phyloP scores from a whole-genome alignment of 2,329 filamentous ascomycete genomes.

The Cytospora piceicola region DNA sequence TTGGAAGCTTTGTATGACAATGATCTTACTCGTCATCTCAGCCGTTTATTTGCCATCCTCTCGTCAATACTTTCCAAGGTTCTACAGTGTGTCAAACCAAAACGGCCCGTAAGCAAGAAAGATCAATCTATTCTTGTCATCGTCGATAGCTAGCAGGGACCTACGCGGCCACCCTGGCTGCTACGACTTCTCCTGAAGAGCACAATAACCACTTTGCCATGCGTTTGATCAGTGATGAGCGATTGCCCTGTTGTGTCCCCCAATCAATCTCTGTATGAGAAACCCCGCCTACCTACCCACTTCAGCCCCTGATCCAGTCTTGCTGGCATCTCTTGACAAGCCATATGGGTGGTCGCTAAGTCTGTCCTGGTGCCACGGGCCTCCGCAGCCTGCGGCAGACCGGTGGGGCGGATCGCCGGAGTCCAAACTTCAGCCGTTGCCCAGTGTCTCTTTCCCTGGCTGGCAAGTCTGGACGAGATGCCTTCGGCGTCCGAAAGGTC shows the following conservation, averaged over 20 bases:
- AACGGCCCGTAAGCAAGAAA: not conserved
- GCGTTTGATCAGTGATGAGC: constrained; percentile 10
- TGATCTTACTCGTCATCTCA: constrained; percentile 12
- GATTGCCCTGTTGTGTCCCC: constrained; percentile 1
- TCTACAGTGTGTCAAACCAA: constrained; percentile 24
- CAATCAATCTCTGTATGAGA: constrained; percentile 20
- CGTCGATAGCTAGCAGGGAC: constrained; percentile 8
- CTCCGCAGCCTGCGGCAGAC: constrained; percentile 18
- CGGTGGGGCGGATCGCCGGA: constrained; percentile 26
- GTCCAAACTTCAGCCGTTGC: constrained; percentile 20
- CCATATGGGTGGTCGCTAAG: not conserved
- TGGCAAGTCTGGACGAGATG: not conserved
- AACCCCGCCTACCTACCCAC: constrained; percentile 5
- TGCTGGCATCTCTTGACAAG: not conserved
- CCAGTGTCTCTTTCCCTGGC: constrained; percentile 15
- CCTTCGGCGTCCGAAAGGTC: constrained; percentile 22
- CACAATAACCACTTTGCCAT: constrained; percentile 14
- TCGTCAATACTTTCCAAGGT: not conserved
- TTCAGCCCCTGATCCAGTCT: not conserved
- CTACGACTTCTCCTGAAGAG: constrained; percentile 25
- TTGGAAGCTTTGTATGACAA: not conserved
- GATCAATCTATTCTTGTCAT: constrained; percentile 2
- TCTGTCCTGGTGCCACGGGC: not conserved
- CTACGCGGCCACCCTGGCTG: constrained; percentile 20
- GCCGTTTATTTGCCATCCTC: not conserved